Base-by-base conservation (phyloP, 2,329 filamentous ascomycete species). In the Intubia oerlemansii region DNA sequence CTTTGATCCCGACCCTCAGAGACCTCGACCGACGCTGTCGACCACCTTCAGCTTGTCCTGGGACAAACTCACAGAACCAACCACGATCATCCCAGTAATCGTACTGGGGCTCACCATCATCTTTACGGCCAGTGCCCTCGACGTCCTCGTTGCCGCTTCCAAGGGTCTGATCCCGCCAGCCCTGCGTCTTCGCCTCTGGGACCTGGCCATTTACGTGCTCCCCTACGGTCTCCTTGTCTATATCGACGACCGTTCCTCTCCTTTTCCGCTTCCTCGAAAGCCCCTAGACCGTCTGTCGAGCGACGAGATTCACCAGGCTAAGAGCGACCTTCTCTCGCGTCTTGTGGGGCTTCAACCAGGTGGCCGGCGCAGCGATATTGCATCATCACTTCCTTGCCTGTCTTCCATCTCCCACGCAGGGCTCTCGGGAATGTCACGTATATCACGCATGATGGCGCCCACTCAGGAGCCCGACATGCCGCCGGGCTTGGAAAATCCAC, bases 401-500 rank as follows among this genome's bases (percentile, higher is more conserved):
- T n/a, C n/a, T n/a, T n/a, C n/a, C n/a, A n/a, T n/a, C n/a, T n/a
- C n/a, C n/a, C n/a, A n/a, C n/a, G n/a, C n/a, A n/a, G n/a, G n/a
- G n/a, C n/a, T n/a, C n/a, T n/a, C n/a, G n/a, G n/a, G n/a, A n/a
- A n/a, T n/a, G n/a, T n/a, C n/a, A n/a, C n/a, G n/a, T n/a, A n/a
- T n/a, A n/a, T n/a, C n/a, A n/a, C n/a, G n/a, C n/a, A n/a, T n/a
- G n/a, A n/a, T n/a, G n/a, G n/a, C n/a, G n/a, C n/a, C n/a, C n/a
- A n/a, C n/a, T 8, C n/a, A n/a, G 9, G 23, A 32, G 10, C 17
- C 49, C 15, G 53, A 59, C 25, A 49, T 50, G 18, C 76, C 58
- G 28, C 61, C 56, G 2, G 88, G 88, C 0, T 54, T 95, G 30
- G 81, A 80, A 8, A 98, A 98, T 47, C 74, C 72, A 54, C 80